A percentile compares a stretch with the other conserved stretches of the same genome.
Conservation (phyloP, 2,329 filamentous ascomycete genomes). For the Rhynchosporium secalis region DNA sequence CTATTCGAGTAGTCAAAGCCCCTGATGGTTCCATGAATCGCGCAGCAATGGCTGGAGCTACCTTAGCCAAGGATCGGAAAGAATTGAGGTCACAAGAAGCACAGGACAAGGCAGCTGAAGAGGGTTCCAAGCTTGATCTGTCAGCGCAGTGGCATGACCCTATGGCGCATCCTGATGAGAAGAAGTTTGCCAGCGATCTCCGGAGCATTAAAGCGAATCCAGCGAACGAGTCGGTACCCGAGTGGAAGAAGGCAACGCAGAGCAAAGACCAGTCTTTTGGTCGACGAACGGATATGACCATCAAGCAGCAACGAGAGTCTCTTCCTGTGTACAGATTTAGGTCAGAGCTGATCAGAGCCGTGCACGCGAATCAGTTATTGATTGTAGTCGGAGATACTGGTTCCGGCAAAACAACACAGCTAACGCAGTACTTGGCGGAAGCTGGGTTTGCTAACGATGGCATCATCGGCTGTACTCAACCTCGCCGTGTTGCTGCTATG, state of each 20-base stretch:
- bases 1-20: slow-evolving; percentile 94
- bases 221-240: slow-evolving; percentile 70
- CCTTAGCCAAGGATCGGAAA: slow-evolving; percentile 83
- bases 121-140: slow-evolving; percentile 76
- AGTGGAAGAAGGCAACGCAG: slow-evolving; percentile 87
- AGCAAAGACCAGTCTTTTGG: slow-evolving; percentile 79
- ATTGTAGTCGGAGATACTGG: slow-evolving; percentile 98
- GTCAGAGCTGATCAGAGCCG: slow-evolving; percentile 81
- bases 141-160: slow-evolving; percentile 95
- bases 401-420: slow-evolving; percentile 93
- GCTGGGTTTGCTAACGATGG: slow-evolving; percentile 84
- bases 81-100: slow-evolving; percentile 87
- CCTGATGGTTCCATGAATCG: slow-evolving; percentile 98
- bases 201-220: slow-evolving; percentile 64
- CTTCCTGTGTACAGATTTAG: slow-evolving; percentile 89
- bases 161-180: slow-evolving; percentile 82
- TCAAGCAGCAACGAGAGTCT: slow-evolving; percentile 90
- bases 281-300: slow-evolving; percentile 85
- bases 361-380: slow-evolving; percentile 83
- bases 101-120: slow-evolving; percentile 73
- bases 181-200: slow-evolving; percentile 86
- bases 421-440: slow-evolving; percentile 94
- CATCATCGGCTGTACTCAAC: slow-evolving; percentile 94
- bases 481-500: slow-evolving; percentile 95
- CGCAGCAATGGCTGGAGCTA: slow-evolving; percentile 90